phyloP scores from a whole-genome alignment of 768 basidiomycete genomes.

The Suillus luteus region DNA sequence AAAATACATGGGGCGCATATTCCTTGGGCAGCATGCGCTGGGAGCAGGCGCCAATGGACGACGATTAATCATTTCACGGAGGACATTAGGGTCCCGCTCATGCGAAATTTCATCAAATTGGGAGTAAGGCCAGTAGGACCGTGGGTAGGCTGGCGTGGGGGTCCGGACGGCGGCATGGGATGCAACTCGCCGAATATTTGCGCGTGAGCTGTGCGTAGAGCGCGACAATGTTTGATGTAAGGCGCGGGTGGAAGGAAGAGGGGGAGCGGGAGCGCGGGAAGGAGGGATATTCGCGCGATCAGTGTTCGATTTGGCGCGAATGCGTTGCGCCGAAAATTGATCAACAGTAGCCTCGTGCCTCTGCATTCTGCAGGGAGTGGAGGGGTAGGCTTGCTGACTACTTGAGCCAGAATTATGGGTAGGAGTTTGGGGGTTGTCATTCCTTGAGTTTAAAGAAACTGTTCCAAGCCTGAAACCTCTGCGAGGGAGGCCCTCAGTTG shows the following conservation, averaged over 20 bases:
- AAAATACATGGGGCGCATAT: conserved; percentile 13
- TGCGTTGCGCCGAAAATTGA: neutral
- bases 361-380: conserved; percentile 4
- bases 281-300: neutral
- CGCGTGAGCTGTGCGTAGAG: neutral
- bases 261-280: neutral
- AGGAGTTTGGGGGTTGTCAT: neutral
- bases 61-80: conserved; percentile 6
- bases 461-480: neutral
- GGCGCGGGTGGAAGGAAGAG: neutral
- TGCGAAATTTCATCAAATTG: neutral
- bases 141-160: neutral
- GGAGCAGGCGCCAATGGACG: conserved; percentile 6
- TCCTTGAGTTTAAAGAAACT: conserved; percentile 8
- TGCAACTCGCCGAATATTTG: conserved; percentile 3
- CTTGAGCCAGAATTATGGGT: neutral
- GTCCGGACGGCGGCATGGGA: neutral
- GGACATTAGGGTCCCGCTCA: neutral
- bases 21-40: neutral
- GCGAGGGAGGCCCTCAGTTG: conserved; percentile 12
- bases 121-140: neutral
- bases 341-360: conserved; percentile 4
- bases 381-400: conserved; percentile 9
- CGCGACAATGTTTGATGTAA: neutral
- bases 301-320: conserved; percentile 10